Conservation (phyloP, 139 green algal species). For the Chlamydomonas sp. region DNA sequence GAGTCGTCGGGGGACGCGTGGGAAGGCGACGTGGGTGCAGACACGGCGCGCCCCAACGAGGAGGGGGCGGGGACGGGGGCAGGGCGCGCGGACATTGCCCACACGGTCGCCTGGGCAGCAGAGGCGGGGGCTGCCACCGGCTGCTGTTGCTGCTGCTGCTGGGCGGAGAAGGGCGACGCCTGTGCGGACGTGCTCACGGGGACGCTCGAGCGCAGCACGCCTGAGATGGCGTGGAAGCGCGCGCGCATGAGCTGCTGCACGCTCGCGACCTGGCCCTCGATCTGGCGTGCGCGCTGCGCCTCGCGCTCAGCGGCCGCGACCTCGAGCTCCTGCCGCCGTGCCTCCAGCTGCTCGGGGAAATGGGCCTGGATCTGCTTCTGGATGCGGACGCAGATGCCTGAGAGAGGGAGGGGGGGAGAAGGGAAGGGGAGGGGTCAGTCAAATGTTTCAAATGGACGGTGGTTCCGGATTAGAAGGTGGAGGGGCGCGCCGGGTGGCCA, state of each 20-base stretch:
- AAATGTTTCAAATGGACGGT: too few relatives aligned
- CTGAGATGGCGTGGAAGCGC: neutral
- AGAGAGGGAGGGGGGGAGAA: neutral
- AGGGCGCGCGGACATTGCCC: neutral
- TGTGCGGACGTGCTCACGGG: neutral
- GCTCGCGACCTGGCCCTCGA: neutral
- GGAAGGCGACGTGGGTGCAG: too few relatives aligned
- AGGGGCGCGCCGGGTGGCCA: too few relatives aligned
- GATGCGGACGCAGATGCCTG: slow-evolving; percentile 2
- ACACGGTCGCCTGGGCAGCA: neutral
- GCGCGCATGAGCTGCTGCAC: slow-evolving; percentile 4
- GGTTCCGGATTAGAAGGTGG: too few relatives aligned
- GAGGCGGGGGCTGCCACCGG: neutral
- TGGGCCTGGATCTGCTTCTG: neutral
- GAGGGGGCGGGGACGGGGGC: neutral
- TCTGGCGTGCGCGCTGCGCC: too few relatives aligned
- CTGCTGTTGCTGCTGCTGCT: neutral
- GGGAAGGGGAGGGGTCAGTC: too few relatives aligned
- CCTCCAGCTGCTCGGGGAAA: neutral
- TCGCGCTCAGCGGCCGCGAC: neutral
- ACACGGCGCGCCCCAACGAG: too few relatives aligned
- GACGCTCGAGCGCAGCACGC: neutral
- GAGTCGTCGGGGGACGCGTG: too few relatives aligned
- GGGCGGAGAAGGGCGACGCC: neutral
- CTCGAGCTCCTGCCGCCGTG: neutral